A percentile compares a stretch with the other conserved stretches of the same genome.
These are phyloP conservation scores for Metarhizium robertsii DNA, from an alignment of 2,329 filamentous ascomycete species.

Conservation along the genomic window DNA sequence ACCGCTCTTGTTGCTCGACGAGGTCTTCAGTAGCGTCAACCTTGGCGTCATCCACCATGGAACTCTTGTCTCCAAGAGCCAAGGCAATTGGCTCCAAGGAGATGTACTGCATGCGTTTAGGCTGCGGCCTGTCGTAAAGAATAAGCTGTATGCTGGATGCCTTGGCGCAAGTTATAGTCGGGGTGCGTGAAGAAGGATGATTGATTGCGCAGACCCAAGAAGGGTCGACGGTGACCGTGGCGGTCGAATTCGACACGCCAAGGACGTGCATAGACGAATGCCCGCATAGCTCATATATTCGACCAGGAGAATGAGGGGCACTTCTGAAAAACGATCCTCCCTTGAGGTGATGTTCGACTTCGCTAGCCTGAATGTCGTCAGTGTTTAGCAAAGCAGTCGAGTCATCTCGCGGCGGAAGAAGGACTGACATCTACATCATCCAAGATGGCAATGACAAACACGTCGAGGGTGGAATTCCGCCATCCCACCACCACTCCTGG, in stretches of 20 bases:
- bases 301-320: conserved; percentile 67
- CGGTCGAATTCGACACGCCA: conserved; percentile 64
- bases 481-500: conserved; percentile 89
- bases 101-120: conserved; percentile 90
- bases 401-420: background rate
- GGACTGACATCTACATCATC: conserved; percentile 77
- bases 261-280: conserved; percentile 76
- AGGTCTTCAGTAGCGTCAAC: conserved; percentile 55
- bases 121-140: conserved; percentile 77
- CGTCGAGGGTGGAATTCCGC: conserved; percentile 83
- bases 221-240: conserved; percentile 45
- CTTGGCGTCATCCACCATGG: conserved; percentile 24
- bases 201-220: conserved; percentile 58
- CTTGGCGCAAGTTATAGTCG: conserved; percentile 63
- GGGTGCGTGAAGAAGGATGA: conserved; percentile 43
- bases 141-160: conserved; percentile 76
- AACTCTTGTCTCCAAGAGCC: conserved; percentile 65
- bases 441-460: conserved; percentile 82
- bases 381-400: background rate
- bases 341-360: conserved; percentile 81
- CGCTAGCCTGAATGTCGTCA: conserved; percentile 45
- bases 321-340: conserved; percentile 76
- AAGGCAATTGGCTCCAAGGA: conserved; percentile 84
- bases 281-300: conserved; percentile 79
- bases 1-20: conserved; percentile 56